phyloP scores from a whole-genome alignment of 805 yeast species.

The Yarrowia osloensis region DNA sequence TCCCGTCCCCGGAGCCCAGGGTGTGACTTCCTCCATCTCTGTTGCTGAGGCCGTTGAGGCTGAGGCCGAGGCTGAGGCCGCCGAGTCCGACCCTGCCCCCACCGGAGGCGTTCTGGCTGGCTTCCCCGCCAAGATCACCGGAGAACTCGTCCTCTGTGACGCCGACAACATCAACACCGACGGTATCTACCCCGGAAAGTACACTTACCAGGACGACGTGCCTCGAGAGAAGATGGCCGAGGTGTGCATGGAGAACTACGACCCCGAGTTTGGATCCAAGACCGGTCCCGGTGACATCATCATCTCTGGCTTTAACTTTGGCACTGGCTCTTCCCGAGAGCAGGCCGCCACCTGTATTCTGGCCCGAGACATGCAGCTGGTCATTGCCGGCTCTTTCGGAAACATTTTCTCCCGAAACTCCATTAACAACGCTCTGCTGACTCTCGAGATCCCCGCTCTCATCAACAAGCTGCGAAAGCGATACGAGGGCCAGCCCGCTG shows the following conservation, averaged over 20 bases:
- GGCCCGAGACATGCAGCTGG: constrained; percentile 89
- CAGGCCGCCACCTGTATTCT: constrained; percentile 98
- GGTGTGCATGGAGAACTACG: constrained; percentile 99
- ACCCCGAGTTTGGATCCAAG: constrained; percentile 78
- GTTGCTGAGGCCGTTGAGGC: constrained; percentile 43
- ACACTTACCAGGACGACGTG: constrained; percentile 97
- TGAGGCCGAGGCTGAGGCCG: constrained; percentile 41
- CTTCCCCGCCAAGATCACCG: constrained; percentile 84
- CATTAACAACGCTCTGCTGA: constrained; percentile 91
- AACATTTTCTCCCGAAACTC: constrained; percentile 95
- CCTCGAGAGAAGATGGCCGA: constrained; percentile 95
- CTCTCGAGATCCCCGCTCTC: constrained; percentile 89
- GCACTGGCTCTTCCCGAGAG: constrained; percentile 98
- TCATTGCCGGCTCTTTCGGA: constrained; percentile 96
- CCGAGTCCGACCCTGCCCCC: constrained; percentile 45
- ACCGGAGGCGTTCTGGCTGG: constrained; percentile 81
- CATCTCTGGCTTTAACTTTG: constrained; percentile 91
- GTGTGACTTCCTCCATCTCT: constrained; percentile 47
- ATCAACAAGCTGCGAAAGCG: constrained; percentile 73
- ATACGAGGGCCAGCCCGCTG: constrained; percentile 56
- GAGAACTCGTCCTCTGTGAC: constrained; percentile 92
- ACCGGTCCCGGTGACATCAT: constrained; percentile 87
- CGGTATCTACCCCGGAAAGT: constrained; percentile 98
- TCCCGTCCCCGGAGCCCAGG: constrained; percentile 51
- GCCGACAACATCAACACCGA: constrained; percentile 94